These are phyloP conservation scores for Fusarium vanettenii DNA, from an alignment of 2,329 filamentous ascomycete genomes.

Conservation along the genomic window DNA sequence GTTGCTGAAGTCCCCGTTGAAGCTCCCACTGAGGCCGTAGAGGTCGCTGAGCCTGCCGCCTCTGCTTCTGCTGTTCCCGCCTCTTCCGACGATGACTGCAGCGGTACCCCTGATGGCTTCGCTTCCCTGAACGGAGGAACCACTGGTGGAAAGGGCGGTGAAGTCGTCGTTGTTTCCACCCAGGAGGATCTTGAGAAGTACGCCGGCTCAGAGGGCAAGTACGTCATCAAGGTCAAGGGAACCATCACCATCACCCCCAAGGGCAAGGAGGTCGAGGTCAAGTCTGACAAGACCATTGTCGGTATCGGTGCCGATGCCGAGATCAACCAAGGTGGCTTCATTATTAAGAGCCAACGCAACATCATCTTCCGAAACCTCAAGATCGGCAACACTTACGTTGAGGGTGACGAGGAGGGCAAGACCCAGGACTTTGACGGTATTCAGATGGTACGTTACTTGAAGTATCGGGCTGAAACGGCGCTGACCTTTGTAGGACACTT, in stretches of 20 bases:
- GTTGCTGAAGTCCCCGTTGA: not conserved
- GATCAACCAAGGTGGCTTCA: slow-evolving; percentile 39
- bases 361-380: slow-evolving; percentile 41
- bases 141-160: slow-evolving; percentile 36
- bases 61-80: not conserved
- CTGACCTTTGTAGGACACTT: slow-evolving; percentile 14
- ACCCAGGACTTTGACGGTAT: slow-evolving; percentile 41
- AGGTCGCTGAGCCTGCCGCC: not conserved
- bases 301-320: slow-evolving; percentile 38
- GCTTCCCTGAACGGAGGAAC: slow-evolving; percentile 42
- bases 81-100: slow-evolving; percentile 19
- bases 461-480: too few relatives aligned
- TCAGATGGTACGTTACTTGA: too few relatives aligned
- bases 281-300: slow-evolving; percentile 41
- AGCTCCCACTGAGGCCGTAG: not conserved
- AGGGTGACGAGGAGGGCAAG: slow-evolving; percentile 38
- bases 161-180: slow-evolving; percentile 31
- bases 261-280: slow-evolving; percentile 38
- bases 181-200: slow-evolving; percentile 40
- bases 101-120: slow-evolving; percentile 34
- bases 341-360: slow-evolving; percentile 33
- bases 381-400: slow-evolving; percentile 34
- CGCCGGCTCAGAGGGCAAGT: slow-evolving; percentile 29
- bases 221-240: slow-evolving; percentile 41
- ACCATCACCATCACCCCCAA: slow-evolving; percentile 36